These are phyloP conservation scores for Letharia lupina DNA, from an alignment of 495 filamentous ascomycete genomes.

Conservation along the genomic window DNA sequence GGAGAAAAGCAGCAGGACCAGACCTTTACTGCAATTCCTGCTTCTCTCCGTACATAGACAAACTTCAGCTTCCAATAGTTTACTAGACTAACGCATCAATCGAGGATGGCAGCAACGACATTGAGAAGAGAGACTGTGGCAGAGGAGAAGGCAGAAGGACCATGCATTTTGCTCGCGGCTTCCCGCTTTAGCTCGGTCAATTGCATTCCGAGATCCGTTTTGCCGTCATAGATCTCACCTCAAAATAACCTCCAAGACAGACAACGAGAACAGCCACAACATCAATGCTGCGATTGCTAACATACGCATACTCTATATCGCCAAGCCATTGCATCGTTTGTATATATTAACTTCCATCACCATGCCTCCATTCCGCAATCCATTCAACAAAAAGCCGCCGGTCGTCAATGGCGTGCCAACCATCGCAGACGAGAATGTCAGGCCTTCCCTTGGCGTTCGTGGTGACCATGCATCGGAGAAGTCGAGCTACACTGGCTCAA, in stretches of 20 bases:
- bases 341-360: conserved; percentile 19
- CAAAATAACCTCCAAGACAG: neutral
- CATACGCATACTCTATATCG: conserved; percentile 1
- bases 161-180: neutral
- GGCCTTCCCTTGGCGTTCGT: conserved; percentile 39
- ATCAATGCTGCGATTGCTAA: neutral
- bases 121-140: neutral
- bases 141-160: neutral
- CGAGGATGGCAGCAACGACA: neutral
- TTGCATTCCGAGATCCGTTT: neutral
- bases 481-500: conserved; percentile 45
- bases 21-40: no score
- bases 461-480: conserved; percentile 40
- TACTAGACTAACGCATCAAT: neutral
- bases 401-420: conserved; percentile 35
- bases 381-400: conserved; percentile 54
- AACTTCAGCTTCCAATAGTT: neutral
- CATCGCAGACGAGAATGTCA: conserved; percentile 46
- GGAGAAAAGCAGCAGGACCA: neutral
- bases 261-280: neutral
- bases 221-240: conserved; percentile 4
- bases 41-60: neutral
- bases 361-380: conserved; percentile 72
- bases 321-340: conserved; percentile 3
- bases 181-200: neutral